Evolutionary conservation across 805 yeast genomes (phyloP), one percentile per base, ranked within the genome.

Genomic region (Diddensiella transvaalensis): DNA sequence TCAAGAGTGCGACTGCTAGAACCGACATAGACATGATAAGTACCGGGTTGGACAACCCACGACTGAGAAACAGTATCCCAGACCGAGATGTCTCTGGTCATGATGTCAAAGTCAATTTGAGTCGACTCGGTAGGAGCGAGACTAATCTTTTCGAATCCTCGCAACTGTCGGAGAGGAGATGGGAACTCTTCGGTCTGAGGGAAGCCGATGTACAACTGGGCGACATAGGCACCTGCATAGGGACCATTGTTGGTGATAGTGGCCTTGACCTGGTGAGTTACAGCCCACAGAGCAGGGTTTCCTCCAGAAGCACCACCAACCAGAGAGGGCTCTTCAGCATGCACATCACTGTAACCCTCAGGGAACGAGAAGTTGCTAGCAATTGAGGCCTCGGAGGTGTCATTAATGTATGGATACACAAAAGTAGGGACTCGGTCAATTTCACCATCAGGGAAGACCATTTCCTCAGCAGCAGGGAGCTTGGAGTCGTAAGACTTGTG

Each of bases 251-350:
- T 79, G 38, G 68, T 64, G n/a, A 79, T 71, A 18, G 58, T 62
- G 2, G 74, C 80, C 29, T 64, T 62, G 2, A 77, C 77, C 42
- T 69, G 61, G 55, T 76, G 76, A 40, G 76, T 62, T 1, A 65
- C 65, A 39, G 78, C 78, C 83, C 83, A 80, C 33, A 80, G 66
- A 0, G 77, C 82, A 3, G 79, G 80, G 59, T 79, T 78, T 1
- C 85, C 84, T 0, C 83, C 84, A 18, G 55, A 47, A n/a, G 49
- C 58, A 18, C 85, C 85, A 26, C 54, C 58, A 13, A 65, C 66
- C 8, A 49, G 50, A 13, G 56, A 49, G 13, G 61, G 42, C 15
- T 60, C 56, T 13, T 49, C 49, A 32, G 46, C 55, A 19, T 63
- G 71, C 18, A 58, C 61, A 17, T 62, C 64, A 1, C 67, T 54